phyloP scores from a whole-genome alignment of 768 basidiomycete species.

The Podaxis sp. region DNA sequence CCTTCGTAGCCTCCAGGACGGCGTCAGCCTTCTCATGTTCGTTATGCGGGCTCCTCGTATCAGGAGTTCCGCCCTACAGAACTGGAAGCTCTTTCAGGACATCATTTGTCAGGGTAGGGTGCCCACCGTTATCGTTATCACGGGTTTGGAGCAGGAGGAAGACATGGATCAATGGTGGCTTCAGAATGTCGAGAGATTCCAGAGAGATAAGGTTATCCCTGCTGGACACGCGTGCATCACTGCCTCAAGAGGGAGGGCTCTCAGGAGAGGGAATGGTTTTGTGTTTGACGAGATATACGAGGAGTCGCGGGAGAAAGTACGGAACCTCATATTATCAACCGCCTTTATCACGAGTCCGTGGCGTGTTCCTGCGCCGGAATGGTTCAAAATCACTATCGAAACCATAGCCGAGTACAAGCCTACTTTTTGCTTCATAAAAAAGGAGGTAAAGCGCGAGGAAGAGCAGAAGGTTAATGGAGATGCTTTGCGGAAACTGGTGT shows the following conservation, averaged over 20 bases:
- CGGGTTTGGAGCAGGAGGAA: constrained; percentile 28
- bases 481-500: neutral
- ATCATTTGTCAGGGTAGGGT: constrained; percentile 37
- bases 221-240: constrained; percentile 39
- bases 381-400: neutral
- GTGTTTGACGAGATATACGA: constrained; percentile 16
- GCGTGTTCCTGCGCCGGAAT: neutral
- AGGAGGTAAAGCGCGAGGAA: neutral
- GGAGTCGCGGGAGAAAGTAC: constrained; percentile 10
- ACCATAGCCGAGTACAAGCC: neutral
- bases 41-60: constrained; percentile 39
- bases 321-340: constrained; percentile 11
- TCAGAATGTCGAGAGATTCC: constrained; percentile 28
- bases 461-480: neutral
- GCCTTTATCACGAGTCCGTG: neutral
- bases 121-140: constrained; percentile 38
- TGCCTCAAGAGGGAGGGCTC: constrained; percentile 30
- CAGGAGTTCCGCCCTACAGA: constrained; percentile 31
- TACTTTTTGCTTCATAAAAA: neutral
- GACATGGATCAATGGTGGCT: constrained; percentile 32
- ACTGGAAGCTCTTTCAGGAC: constrained; percentile 38
- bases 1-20: constrained; percentile 31
- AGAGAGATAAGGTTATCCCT: constrained; percentile 25
- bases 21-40: constrained; percentile 41
- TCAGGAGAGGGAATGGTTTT: neutral